A percentile compares a stretch with the other conserved stretches of the same genome.
Evolutionary conservation across 2,329 filamentous ascomycete species (phyloP).

Genomic region (Monosporascus sp.): DNA sequence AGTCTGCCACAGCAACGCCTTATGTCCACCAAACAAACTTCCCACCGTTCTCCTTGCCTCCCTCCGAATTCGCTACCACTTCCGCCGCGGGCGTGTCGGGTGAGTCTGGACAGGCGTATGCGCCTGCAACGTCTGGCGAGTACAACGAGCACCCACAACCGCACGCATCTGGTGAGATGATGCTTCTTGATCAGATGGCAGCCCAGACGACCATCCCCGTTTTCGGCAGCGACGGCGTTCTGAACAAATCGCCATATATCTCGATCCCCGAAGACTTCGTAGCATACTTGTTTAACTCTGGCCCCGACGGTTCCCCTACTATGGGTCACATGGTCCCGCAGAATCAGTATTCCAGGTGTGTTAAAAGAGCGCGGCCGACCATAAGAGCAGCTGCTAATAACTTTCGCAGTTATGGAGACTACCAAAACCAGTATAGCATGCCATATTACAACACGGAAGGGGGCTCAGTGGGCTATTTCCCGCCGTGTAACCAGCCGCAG

Average conservation of each 20-base stretch:
- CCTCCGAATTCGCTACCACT: constrained; percentile 49
- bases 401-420: constrained; percentile 41
- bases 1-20: constrained; percentile 32
- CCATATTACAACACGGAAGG: constrained; percentile 45
- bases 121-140: constrained; percentile 33
- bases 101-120: constrained; percentile 33
- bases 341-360: constrained; percentile 43
- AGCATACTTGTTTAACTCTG: constrained; percentile 74
- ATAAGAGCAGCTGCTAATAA: constrained; percentile 9
- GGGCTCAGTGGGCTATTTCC: constrained; percentile 49
- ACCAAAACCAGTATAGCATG: constrained; percentile 41
- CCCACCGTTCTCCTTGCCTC: constrained; percentile 56
- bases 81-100: constrained; percentile 29
- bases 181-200: constrained; percentile 57
- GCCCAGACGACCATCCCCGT: constrained; percentile 71
- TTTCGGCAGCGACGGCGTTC: constrained; percentile 74
- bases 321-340: constrained; percentile 46
- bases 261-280: constrained; percentile 85
- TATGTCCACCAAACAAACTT: constrained; percentile 59
- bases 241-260: constrained; percentile 76
- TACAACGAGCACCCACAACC: constrained; percentile 39
- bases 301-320: constrained; percentile 46
- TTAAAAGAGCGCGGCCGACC: constrained; percentile 5
- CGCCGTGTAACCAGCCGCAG: constrained; percentile 51
- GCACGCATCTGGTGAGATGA: constrained; percentile 47